phyloP scores from a whole-genome alignment of 306 rosid genomes.

The Casuarina cunninghamiana region DNA sequence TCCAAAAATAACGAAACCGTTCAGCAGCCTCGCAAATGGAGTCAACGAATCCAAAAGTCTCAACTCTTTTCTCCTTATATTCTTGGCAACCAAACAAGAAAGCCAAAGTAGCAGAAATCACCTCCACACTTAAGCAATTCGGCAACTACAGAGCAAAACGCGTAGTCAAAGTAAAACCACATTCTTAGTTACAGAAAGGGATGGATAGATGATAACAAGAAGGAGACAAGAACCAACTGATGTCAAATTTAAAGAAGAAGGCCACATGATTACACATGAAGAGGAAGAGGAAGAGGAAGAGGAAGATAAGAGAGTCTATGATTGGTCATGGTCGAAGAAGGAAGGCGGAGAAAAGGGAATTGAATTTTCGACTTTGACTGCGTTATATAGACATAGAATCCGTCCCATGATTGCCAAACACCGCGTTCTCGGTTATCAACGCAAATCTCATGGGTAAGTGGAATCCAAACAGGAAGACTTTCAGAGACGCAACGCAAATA shows the following conservation, averaged over 20 bases:
- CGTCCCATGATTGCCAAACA: not conserved
- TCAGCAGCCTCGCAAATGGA: slow-evolving; percentile 9
- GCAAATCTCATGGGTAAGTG: slow-evolving; percentile 29
- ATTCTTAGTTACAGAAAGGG: slow-evolving; percentile 22
- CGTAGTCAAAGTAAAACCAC: not conserved
- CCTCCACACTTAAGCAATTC: not conserved
- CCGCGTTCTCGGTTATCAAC: not conserved
- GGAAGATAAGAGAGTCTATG: not conserved
- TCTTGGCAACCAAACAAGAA: slow-evolving; percentile 15
- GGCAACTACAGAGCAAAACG: not conserved
- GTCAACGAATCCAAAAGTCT: slow-evolving; percentile 2
- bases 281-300: slow-evolving; percentile 13
- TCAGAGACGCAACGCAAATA: slow-evolving; percentile 7
- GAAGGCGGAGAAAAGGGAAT: not conserved
- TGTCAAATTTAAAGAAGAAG: not conserved
- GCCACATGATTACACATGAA: not conserved
- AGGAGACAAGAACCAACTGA: not conserved
- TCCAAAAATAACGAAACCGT: not conserved
- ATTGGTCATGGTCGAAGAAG: not conserved
- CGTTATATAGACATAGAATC: slow-evolving; percentile 22
- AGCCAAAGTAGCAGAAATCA: not conserved
- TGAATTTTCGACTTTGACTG: slow-evolving; percentile 41
- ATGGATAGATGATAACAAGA: not conserved
- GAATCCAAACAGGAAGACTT: not conserved
- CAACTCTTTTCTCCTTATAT: not conserved